These are phyloP conservation scores for Brassica nigra DNA, from an alignment of 345 rosid species.

Conservation along the genomic window DNA sequence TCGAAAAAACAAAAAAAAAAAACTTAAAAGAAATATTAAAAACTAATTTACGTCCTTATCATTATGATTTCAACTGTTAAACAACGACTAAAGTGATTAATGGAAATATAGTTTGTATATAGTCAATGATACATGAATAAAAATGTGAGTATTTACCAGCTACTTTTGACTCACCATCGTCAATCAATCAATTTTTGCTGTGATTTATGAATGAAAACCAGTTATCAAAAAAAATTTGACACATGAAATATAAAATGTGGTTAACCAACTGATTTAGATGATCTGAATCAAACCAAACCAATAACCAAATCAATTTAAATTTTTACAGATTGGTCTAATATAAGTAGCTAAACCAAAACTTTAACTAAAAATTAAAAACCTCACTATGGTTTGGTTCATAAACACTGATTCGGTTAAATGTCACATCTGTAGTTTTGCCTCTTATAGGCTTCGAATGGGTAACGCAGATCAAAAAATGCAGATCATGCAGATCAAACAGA, in stretches of 20 bases:
- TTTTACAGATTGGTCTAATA: background rate
- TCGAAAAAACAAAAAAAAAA: background rate
- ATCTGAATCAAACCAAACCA: background rate
- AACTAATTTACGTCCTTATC: background rate
- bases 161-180: too few species aligned
- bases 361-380: background rate
- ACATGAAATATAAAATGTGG: background rate
- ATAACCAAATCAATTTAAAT: background rate
- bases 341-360: background rate
- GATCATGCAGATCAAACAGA: too few species aligned
- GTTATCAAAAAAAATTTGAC: background rate
- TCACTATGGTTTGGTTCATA: background rate
- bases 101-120: background rate
- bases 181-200: too few species aligned
- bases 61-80: background rate
- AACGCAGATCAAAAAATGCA: too few species aligned
- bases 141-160: too few species aligned
- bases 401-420: background rate
- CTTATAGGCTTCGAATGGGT: too few species aligned
- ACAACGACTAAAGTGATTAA: background rate
- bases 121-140: background rate
- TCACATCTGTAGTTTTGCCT: background rate
- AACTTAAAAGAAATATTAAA: background rate
- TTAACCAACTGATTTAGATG: background rate
- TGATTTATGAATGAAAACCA: too few species aligned